Evolutionary conservation across 2,329 filamentous ascomycete genomes (phyloP), one percentile per base, ranked within the genome.

Genomic region (Rutstroemia sp.): DNA sequence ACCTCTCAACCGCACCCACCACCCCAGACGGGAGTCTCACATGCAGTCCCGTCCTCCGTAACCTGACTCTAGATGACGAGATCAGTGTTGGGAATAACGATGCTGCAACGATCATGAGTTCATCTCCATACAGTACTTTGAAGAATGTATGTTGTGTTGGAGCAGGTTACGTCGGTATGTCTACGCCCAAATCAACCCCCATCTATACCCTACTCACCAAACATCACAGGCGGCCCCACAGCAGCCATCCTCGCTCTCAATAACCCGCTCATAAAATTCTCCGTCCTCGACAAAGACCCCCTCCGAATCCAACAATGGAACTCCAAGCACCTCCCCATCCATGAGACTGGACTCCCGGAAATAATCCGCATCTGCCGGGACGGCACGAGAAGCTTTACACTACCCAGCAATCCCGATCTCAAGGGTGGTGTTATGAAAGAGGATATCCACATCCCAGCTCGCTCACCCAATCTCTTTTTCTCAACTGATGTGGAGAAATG

Each of bases 151-250:
- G 86, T 71, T 89, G 84, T 67, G 82, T 89, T 60, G 87, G 87
- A 50, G 87, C 87, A 63, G 87, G 87, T 63, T 89, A 89, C 69
- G 84, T 89, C 61, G 86, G 84, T 88, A 76, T 65, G 83, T 76
- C 10, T 25, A n/a, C 4, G 7, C 49, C 12, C 41, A 45, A 21
- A 21, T 7, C 19, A 19, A 39, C 37, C 17, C 48, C 41, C 21
- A 10, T 19, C 41, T 19, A 25, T 45, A 45, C n/a, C 10, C 5
- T 47, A 47, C 19, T 46, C 3, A 46, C 23, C 19, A 10, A 19
- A 14, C 14, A 23, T 6, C 25, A 48, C 23, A 67, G 87, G 87
- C 64, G 87, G 87, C 41, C 87, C 88, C 48, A 91, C 87, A 39
- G 85, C 85, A 21, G 84, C 88, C 12, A 80, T 92, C 34, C 81